These are phyloP conservation scores for Phytophthora colocasiae DNA, from an alignment of 352 stramenopile genomes.

Conservation along the genomic window DNA sequence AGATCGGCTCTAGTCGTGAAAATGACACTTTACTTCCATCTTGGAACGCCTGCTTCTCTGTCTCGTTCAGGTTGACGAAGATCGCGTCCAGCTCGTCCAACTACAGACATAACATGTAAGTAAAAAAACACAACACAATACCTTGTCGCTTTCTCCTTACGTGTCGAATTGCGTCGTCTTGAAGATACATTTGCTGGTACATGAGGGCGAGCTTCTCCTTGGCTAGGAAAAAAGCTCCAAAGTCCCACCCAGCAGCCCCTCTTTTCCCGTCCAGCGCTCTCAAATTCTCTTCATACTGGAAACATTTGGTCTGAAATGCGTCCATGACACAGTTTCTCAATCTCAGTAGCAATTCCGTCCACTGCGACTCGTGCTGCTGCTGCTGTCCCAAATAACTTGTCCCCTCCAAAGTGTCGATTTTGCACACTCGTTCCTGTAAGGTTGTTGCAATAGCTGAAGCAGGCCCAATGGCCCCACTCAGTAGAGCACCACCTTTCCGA, in stretches of 20 bases:
- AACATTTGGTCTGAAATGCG: slow-evolving; percentile 79
- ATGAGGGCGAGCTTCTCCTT: slow-evolving; percentile 84
- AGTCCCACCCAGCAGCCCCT: slow-evolving; percentile 65
- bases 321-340: slow-evolving; percentile 84
- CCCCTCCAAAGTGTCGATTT: slow-evolving; percentile 82
- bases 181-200: slow-evolving; percentile 86
- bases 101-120: slow-evolving; percentile 32
- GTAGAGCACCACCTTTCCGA: slow-evolving; percentile 34
- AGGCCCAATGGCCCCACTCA: slow-evolving; percentile 15
- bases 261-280: slow-evolving; percentile 70
- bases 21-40: slow-evolving; percentile 32
- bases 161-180: slow-evolving; percentile 84
- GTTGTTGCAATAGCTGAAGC: slow-evolving; percentile 14
- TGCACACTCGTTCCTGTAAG: slow-evolving; percentile 73
- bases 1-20: slow-evolving; percentile 50
- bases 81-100: slow-evolving; percentile 86
- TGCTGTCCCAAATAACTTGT: slow-evolving; percentile 75
- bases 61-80: slow-evolving; percentile 53
- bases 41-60: slow-evolving; percentile 37
- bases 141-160: slow-evolving; percentile 39
- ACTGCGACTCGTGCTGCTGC: slow-evolving; percentile 82
- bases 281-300: slow-evolving; percentile 82
- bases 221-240: slow-evolving; percentile 79
- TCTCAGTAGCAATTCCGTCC: slow-evolving; percentile 74
- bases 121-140: too few species aligned